phyloP scores from a whole-genome alignment of 2,329 filamentous ascomycete genomes.

The Fusarium mexicanum region DNA sequence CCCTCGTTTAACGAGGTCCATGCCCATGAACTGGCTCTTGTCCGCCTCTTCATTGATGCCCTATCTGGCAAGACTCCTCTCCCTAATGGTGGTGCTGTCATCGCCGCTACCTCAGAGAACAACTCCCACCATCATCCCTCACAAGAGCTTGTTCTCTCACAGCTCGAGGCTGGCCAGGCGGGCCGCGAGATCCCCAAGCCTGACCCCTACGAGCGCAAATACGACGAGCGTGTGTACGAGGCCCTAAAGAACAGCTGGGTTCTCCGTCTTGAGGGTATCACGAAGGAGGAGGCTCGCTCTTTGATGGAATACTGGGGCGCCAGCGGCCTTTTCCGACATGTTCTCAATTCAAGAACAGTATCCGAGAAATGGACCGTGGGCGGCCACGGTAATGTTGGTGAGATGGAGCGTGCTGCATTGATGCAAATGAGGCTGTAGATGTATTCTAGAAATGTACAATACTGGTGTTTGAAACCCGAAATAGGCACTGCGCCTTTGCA shows the following conservation, averaged over 20 bases:
- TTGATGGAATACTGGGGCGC: constrained; percentile 94
- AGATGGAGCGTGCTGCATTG: constrained; percentile 77
- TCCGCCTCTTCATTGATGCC: constrained; percentile 78
- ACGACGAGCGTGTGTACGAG: constrained; percentile 66
- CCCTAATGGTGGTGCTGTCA: constrained; percentile 79
- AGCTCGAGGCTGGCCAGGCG: constrained; percentile 59
- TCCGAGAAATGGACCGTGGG: constrained; percentile 85
- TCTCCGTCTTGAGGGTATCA: constrained; percentile 72
- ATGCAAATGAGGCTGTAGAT: constrained; percentile 58
- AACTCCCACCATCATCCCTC: constrained; percentile 73
- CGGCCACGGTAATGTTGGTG: constrained; percentile 83
- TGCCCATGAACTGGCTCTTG: constrained; percentile 81
- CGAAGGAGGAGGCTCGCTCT: constrained; percentile 76
- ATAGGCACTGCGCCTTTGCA: constrained; percentile 19
- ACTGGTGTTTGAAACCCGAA: constrained; percentile 35
- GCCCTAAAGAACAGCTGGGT: constrained; percentile 61
- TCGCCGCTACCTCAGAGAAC: constrained; percentile 78
- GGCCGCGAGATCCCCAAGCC: constrained; percentile 51
- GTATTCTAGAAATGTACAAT: constrained; percentile 45
- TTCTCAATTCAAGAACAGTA: constrained; percentile 76
- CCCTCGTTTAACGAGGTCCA: constrained; percentile 80
- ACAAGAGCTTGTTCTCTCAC: constrained; percentile 73
- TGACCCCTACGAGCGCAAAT: constrained; percentile 65
- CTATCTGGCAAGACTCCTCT: constrained; percentile 68
- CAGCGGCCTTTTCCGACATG: constrained; percentile 79